Evolutionary conservation across 2,329 filamentous ascomycete species (phyloP).

Genomic region (Aspergillus fumigatus): DNA sequence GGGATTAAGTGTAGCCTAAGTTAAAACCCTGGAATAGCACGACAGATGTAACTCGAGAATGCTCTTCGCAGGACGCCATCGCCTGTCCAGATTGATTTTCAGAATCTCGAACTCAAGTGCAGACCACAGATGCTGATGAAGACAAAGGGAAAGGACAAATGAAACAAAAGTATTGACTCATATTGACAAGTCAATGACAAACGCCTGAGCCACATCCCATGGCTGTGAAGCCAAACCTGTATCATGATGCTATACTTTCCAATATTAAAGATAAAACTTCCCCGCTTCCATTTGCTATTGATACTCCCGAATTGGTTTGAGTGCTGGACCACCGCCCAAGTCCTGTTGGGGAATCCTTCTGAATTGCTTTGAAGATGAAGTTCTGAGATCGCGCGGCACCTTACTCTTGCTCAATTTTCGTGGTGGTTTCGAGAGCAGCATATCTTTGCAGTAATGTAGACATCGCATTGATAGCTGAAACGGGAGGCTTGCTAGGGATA

Average conservation of each 20-base stretch:
- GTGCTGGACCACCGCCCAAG: background rate
- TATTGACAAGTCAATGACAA: background rate
- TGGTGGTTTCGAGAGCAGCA: conserved; percentile 1
- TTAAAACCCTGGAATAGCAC: background rate
- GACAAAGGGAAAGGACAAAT: background rate
- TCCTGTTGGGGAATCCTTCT: conserved; percentile 7
- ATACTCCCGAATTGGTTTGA: conserved; percentile 7
- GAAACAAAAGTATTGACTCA: background rate
- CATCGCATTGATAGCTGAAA: conserved; percentile 19
- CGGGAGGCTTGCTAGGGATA: conserved; percentile 30
- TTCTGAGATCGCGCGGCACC: conserved; percentile 5
- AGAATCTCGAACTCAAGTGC: background rate
- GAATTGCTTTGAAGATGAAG: conserved; percentile 1
- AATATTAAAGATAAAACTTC: too few relatives aligned
- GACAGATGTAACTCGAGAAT: background rate
- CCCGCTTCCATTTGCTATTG: background rate
- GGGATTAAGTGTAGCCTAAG: background rate
- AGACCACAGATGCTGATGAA: too few relatives aligned
- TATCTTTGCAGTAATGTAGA: conserved; percentile 9
- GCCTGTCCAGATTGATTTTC: background rate
- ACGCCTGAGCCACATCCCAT: background rate
- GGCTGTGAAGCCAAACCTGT: background rate
- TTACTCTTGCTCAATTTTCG: conserved; percentile 21
- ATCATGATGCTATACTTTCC: background rate
- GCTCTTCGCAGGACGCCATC: background rate